Conservation (phyloP, 257 asterid species). For the Voacanga thouarsii region DNA sequence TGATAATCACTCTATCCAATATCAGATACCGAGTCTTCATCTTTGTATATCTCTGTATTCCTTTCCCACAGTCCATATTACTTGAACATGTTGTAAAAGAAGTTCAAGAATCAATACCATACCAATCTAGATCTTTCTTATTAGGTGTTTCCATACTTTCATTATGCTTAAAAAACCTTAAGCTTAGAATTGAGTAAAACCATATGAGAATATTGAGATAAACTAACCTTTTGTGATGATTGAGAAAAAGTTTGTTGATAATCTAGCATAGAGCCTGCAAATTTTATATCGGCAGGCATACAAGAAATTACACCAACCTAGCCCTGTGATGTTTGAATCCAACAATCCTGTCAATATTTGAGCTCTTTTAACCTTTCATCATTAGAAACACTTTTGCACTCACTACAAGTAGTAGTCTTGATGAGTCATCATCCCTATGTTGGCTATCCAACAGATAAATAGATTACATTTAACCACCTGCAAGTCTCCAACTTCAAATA, state of each 20-base stretch:
- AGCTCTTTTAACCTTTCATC: too few relatives aligned
- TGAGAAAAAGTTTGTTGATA: slow-evolving; percentile 52
- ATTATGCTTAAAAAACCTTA: neutral
- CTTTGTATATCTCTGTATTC: slow-evolving; percentile 55
- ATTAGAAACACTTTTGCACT: too few relatives aligned
- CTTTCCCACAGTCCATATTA: slow-evolving; percentile 79
- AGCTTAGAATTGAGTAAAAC: neutral
- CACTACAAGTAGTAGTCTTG: too few relatives aligned
- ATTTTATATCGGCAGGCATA: too few relatives aligned
- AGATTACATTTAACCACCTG: too few relatives aligned
- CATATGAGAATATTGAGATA: neutral
- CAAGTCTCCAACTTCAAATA: too few relatives aligned
- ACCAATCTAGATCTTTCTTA: neutral
- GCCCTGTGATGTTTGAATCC: too few relatives aligned
- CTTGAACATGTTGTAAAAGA: slow-evolving; percentile 39
- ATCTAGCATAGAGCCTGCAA: too few relatives aligned
- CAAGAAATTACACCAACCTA: too few relatives aligned
- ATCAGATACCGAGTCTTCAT: slow-evolving; percentile 54
- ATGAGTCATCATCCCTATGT: too few relatives aligned
- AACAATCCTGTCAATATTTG: too few relatives aligned
- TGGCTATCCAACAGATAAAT: too few relatives aligned
- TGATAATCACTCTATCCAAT: slow-evolving; percentile 59
- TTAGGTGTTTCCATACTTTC: neutral
- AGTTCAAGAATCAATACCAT: neutral
- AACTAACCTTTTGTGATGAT: slow-evolving; percentile 55